These are phyloP conservation scores for Hamigera avellanea DNA, from an alignment of 495 filamentous ascomycete species.

Conservation along the genomic window DNA sequence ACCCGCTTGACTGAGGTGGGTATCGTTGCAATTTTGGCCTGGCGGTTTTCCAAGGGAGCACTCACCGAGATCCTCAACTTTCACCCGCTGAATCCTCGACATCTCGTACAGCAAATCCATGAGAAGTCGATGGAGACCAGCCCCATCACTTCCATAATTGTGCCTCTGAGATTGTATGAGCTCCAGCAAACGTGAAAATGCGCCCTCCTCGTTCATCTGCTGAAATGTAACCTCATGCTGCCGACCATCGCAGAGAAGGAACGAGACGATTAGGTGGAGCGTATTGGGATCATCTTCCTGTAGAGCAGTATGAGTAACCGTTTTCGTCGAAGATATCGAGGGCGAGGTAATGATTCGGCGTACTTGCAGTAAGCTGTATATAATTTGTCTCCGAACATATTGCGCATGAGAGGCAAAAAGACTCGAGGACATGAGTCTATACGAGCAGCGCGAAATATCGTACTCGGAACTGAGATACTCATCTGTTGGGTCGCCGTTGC, in stretches of 20 bases:
- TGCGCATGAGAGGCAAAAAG: slow-evolving; percentile 65
- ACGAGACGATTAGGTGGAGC: slow-evolving; percentile 70
- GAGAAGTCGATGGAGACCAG: slow-evolving; percentile 64
- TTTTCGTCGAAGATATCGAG: neutral
- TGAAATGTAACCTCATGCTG: slow-evolving; percentile 67
- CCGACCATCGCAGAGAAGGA: slow-evolving; percentile 85
- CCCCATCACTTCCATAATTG: slow-evolving; percentile 51
- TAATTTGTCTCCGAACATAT: slow-evolving; percentile 86
- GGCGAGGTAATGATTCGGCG: slow-evolving; percentile 1
- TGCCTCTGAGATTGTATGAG: slow-evolving; percentile 55
- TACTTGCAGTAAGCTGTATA: slow-evolving; percentile 83
- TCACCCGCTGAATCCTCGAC: slow-evolving; percentile 80
- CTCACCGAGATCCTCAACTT: slow-evolving; percentile 63
- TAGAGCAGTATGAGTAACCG: no score
- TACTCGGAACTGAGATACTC: slow-evolving; percentile 75
- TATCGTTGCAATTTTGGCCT: no score
- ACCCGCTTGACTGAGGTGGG: no score
- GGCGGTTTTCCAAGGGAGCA: slow-evolving; percentile 1
- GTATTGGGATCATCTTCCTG: slow-evolving; percentile 69
- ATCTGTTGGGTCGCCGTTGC: no score
- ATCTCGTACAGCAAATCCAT: slow-evolving; percentile 94
- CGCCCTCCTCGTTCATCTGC: slow-evolving; percentile 76
- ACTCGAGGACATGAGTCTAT: slow-evolving; percentile 61
- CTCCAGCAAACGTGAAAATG: slow-evolving; percentile 73
- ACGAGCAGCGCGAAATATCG: slow-evolving; percentile 74